Percentiles rank a stretch among this genome's conserved stretches.
These are phyloP conservation scores for Penicillium crystallinum DNA, from an alignment of 495 filamentous ascomycete genomes.

Conservation along the genomic window DNA sequence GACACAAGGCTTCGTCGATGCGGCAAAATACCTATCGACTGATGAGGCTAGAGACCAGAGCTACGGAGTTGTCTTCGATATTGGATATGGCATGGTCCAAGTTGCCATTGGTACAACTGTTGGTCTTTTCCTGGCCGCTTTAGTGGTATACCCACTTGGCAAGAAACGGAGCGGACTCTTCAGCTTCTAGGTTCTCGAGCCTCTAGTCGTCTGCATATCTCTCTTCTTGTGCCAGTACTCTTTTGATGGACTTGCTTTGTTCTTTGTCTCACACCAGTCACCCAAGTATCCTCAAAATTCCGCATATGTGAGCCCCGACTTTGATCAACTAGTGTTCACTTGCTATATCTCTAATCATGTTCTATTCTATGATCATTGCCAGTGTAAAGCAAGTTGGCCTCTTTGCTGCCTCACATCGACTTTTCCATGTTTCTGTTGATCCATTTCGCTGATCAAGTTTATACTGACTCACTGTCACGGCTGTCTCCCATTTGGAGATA, in stretches of 20 bases:
- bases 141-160: constrained; percentile 86
- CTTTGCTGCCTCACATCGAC: too few relatives aligned
- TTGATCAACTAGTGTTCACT: neutral
- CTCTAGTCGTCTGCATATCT: neutral
- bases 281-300: constrained; percentile 1
- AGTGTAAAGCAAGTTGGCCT: neutral
- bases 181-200: constrained; percentile 56
- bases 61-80: constrained; percentile 66
- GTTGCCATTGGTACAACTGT: constrained; percentile 92
- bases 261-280: neutral
- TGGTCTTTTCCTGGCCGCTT: constrained; percentile 77
- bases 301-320: neutral
- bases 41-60: constrained; percentile 21
- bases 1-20: constrained; percentile 45
- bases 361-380: neutral
- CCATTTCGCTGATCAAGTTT: constrained; percentile 11
- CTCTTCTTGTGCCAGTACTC: too few relatives aligned
- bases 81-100: constrained; percentile 83
- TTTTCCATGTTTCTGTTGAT: too few relatives aligned
- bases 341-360: neutral
- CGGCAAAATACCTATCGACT: constrained; percentile 32
- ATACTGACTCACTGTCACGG: constrained; percentile 13
- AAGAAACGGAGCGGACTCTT: constrained; percentile 88
- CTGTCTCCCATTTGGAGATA: constrained; percentile 12
- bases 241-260: too few relatives aligned